A percentile compares a stretch with the other conserved stretches of the same genome.
Conservation (phyloP, 2,329 filamentous ascomycete species). For the Metarhizium brunneum region DNA sequence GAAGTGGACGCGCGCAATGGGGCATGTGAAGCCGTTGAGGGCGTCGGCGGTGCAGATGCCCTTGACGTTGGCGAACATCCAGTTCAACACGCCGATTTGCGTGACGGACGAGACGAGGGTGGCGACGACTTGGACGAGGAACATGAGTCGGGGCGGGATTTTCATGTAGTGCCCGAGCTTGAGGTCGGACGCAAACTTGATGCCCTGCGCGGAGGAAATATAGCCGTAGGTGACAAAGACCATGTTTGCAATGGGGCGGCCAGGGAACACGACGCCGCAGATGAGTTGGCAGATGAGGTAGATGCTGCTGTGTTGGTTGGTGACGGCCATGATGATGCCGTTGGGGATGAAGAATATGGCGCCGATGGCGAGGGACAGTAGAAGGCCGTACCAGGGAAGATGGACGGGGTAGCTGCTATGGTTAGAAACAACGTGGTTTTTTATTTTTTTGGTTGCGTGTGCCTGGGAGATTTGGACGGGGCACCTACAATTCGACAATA, state of each 20-base stretch:
- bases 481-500: slow-evolving; percentile 71
- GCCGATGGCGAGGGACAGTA: slow-evolving; percentile 70
- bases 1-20: slow-evolving; percentile 80
- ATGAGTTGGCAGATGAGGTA: slow-evolving; percentile 82
- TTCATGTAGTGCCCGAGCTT: slow-evolving; percentile 88
- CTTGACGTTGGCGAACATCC: slow-evolving; percentile 75
- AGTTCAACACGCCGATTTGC: slow-evolving; percentile 78
- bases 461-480: not conserved
- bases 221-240: slow-evolving; percentile 89
- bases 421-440: not conserved
- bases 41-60: slow-evolving; percentile 70
- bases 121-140: slow-evolving; percentile 67
- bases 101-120: slow-evolving; percentile 70
- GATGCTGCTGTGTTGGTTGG: slow-evolving; percentile 79
- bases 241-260: slow-evolving; percentile 84
- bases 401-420: slow-evolving; percentile 60
- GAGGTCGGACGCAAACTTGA: slow-evolving; percentile 80
- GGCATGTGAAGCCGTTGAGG: slow-evolving; percentile 82
- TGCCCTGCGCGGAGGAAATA: slow-evolving; percentile 78
- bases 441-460: not conserved
- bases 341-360: slow-evolving; percentile 81
- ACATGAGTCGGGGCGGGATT: slow-evolving; percentile 69
- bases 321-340: slow-evolving; percentile 88
- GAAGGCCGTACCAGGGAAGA: slow-evolving; percentile 76
- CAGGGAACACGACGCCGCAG: slow-evolving; percentile 73